Base-by-base conservation (phyloP, 1,284 basidiomycete species). In the Heterobasidion occidentale region DNA sequence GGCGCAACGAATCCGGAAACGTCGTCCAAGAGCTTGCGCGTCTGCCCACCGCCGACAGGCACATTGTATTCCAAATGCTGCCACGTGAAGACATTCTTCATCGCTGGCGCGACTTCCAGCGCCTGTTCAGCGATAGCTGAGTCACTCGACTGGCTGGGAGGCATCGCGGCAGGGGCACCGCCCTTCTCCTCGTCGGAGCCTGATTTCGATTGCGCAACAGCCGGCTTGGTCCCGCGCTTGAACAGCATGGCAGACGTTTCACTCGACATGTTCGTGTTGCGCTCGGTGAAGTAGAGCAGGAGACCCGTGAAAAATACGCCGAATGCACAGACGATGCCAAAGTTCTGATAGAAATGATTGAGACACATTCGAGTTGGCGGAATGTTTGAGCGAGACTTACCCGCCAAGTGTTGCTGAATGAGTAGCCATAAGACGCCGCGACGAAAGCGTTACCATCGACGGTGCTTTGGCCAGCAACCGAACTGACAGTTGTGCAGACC, bases 1-100 rank as follows among this genome's bases (percentile, higher is more conserved):
- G 90, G 91, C 19, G 81, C 82, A 46, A 93, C 92, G 69, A 82
- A 95, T 0, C 94, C 94, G 55, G 84, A 88, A 7, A 96, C 81
- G 61, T 92, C 79, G 64, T 93, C 80, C 57, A 95, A 73, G 7
- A 95, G 77, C 51, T 76, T 74, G 34, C 86, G 72, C 0, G 72
- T 73, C 55, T 81, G 68, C 8, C 79, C 83, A 19, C 76, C 76
- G 53, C 78, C 73, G 59, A 86, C 75, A 35, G 76, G 75, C 33
- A 93, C 83, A 42, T 78, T 74, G 64, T 90, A 91, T 42, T 73
- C 68, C 47, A 89, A 60, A 60, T 83, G 72, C 49, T 80, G 74
- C 84, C 85, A 89, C 0, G 85, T 78, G 65, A 89, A 88, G 14
- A 79, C 71, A 60, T 81, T 73, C 53, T 66, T 63, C 53, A 70